These are phyloP conservation scores for Bipolaris zeicola DNA, from an alignment of 2,329 filamentous ascomycete species.

Conservation along the genomic window DNA sequence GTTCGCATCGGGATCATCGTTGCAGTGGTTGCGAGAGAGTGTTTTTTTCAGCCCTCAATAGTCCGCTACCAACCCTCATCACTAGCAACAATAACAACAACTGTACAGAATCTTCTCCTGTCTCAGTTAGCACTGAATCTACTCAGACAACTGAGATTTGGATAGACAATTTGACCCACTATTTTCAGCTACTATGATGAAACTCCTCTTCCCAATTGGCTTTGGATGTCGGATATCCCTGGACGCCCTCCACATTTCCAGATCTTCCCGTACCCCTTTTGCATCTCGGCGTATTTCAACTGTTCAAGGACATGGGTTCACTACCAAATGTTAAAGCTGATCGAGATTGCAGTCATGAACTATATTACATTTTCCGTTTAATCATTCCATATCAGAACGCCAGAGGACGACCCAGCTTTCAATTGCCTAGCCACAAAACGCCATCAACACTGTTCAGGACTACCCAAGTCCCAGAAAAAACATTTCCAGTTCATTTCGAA, in stretches of 20 bases:
- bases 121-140: slow-evolving; percentile 9
- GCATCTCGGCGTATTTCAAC: slow-evolving; percentile 7
- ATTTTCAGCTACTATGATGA: slow-evolving; percentile 16
- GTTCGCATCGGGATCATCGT: slow-evolving; percentile 14
- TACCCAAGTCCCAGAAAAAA: neutral
- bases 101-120: slow-evolving; percentile 2
- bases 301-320: slow-evolving; percentile 7
- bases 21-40: slow-evolving; percentile 11
- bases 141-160: slow-evolving; percentile 16
- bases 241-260: slow-evolving; percentile 5
- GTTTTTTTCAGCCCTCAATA: slow-evolving; percentile 17
- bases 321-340: slow-evolving; percentile 1
- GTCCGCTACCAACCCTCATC: slow-evolving; percentile 10
- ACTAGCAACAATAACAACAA: slow-evolving; percentile 3
- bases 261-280: slow-evolving; percentile 8
- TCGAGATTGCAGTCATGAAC: neutral
- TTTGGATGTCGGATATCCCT: slow-evolving; percentile 7
- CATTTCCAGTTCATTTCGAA: neutral
- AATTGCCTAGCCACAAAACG: slow-evolving; percentile 1
- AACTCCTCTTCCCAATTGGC: slow-evolving; percentile 12
- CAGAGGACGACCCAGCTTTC: slow-evolving; percentile 1
- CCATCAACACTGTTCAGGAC: neutral
- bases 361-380: neutral
- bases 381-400: neutral
- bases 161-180: slow-evolving; percentile 12